These are phyloP conservation scores for Clohesyomyces aquaticus DNA, from an alignment of 495 filamentous ascomycete genomes.

Conservation along the genomic window DNA sequence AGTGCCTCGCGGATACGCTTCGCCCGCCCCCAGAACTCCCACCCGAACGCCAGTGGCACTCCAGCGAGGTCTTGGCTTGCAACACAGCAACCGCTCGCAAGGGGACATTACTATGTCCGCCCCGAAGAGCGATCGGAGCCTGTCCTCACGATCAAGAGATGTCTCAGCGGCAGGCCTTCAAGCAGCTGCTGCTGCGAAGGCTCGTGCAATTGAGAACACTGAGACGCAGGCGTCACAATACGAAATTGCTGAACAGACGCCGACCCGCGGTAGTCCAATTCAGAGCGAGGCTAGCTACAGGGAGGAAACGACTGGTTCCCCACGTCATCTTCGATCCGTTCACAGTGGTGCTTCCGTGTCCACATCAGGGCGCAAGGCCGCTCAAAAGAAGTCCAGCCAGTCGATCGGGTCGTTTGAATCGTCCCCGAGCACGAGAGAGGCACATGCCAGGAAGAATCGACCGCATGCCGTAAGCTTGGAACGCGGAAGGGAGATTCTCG, in stretches of 20 bases:
- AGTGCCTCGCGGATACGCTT: slow-evolving; percentile 59
- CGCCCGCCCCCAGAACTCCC: slow-evolving; percentile 59
- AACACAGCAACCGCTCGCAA: slow-evolving; percentile 63
- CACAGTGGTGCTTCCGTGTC: slow-evolving; percentile 38
- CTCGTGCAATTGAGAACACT: slow-evolving; percentile 38
- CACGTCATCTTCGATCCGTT: slow-evolving; percentile 25
- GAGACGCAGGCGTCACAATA: slow-evolving; percentile 42
- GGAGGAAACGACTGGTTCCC: slow-evolving; percentile 50
- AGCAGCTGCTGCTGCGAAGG: slow-evolving; percentile 40
- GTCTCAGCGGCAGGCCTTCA: slow-evolving; percentile 49
- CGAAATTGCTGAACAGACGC: slow-evolving; percentile 51
- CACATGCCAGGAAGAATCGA: slow-evolving; percentile 56
- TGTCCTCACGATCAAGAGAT: slow-evolving; percentile 50
- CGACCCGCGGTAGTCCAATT: slow-evolving; percentile 71
- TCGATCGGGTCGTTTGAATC: slow-evolving; percentile 43
- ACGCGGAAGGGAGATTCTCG: slow-evolving; percentile 52
- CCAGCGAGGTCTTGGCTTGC: slow-evolving; percentile 56
- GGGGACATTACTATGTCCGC: slow-evolving; percentile 58
- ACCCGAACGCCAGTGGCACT: slow-evolving; percentile 56
- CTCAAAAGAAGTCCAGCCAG: slow-evolving; percentile 23
- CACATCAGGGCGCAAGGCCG: slow-evolving; percentile 21
- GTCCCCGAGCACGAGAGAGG: slow-evolving; percentile 46
- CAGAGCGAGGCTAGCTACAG: slow-evolving; percentile 84
- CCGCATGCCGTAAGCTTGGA: slow-evolving; percentile 58
- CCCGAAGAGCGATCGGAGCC: slow-evolving; percentile 54